A percentile compares a stretch with the other conserved stretches of the same genome.
phyloP scores from a whole-genome alignment of 306 rosid species.

The Albizia julibrissin region DNA sequence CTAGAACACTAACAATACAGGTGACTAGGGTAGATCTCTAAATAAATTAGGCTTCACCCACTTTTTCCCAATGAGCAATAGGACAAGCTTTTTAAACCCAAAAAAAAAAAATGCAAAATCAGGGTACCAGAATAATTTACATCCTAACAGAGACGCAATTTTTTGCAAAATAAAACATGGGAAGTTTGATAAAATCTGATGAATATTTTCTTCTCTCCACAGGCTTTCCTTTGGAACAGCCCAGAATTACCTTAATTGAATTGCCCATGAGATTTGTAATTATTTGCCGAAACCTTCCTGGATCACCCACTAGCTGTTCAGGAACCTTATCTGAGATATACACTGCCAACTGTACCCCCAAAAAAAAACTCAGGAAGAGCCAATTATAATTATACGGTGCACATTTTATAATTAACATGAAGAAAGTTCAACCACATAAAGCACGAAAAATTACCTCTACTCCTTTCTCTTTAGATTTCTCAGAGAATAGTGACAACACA shows the following conservation, averaged over 20 bases:
- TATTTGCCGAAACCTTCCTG: constrained; percentile 85
- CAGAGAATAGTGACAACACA: constrained; percentile 86
- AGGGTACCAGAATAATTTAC: neutral
- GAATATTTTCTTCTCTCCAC: neutral
- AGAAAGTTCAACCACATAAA: neutral
- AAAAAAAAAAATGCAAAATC: neutral
- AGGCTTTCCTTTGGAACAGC: neutral
- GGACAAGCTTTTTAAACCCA: constrained; percentile 5
- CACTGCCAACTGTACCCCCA: constrained; percentile 63
- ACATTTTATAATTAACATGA: constrained; percentile 14
- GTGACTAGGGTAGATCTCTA: neutral
- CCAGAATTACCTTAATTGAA: constrained; percentile 66
- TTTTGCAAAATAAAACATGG: neutral
- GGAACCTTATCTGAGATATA: constrained; percentile 77
- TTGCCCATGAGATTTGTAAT: constrained; percentile 84
- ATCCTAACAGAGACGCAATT: neutral
- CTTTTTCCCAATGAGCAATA: neutral
- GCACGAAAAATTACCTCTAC: constrained; percentile 69
- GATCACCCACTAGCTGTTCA: constrained; percentile 77
- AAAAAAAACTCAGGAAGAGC: constrained; percentile 38
- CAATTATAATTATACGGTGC: too few species aligned
- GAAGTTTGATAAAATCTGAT: constrained; percentile 4
- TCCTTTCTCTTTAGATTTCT: constrained; percentile 93
- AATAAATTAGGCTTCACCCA: neutral
- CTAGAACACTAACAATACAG: constrained; percentile 7